Percentiles rank a stretch among this genome's conserved stretches.
phyloP scores from a whole-genome alignment of 2,329 filamentous ascomycete genomes.

The Fulvia fulva region DNA sequence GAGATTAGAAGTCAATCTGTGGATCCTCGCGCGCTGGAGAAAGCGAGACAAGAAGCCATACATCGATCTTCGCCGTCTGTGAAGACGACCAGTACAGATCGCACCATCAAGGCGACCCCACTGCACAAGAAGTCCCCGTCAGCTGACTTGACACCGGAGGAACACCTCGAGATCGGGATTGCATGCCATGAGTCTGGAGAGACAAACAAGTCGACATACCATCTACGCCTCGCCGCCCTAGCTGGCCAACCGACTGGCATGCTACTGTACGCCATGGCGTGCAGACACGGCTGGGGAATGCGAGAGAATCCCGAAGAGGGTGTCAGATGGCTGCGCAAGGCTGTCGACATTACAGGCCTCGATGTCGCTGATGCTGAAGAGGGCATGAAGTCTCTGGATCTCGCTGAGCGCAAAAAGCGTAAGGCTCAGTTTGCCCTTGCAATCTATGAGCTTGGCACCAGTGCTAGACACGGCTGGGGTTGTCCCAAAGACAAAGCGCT shows the following conservation, averaged over 20 bases:
- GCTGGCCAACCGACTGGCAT: slow-evolving; percentile 87
- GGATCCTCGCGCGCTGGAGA: slow-evolving; percentile 23
- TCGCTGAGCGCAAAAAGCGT: slow-evolving; percentile 69
- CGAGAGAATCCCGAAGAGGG: slow-evolving; percentile 85
- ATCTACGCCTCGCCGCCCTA: slow-evolving; percentile 82
- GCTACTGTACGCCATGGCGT: slow-evolving; percentile 92
- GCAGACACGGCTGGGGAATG: slow-evolving; percentile 97
- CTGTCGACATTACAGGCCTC: slow-evolving; percentile 81
- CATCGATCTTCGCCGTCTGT: slow-evolving; percentile 34
- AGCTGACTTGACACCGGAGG: slow-evolving; percentile 73
- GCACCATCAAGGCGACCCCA: slow-evolving; percentile 41
- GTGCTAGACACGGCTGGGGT: slow-evolving; percentile 97
- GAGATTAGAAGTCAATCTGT: slow-evolving; percentile 29
- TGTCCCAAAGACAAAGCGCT: slow-evolving; percentile 87
- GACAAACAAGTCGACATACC: slow-evolving; percentile 91
- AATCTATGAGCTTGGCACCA: slow-evolving; percentile 93
- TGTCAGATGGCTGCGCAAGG: slow-evolving; percentile 86
- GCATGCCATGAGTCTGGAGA: slow-evolving; percentile 83
- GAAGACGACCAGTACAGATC: slow-evolving; percentile 38
- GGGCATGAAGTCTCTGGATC: slow-evolving; percentile 16
- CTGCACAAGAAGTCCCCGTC: slow-evolving; percentile 51
- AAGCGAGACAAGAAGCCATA: slow-evolving; percentile 3
- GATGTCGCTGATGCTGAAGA: slow-evolving; percentile 63
- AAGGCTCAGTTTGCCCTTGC: slow-evolving; percentile 92
- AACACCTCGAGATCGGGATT: slow-evolving; percentile 87